Evolutionary conservation across 1,284 basidiomycete genomes (phyloP).

Genomic region (Leucoagaricus sp.): DNA sequence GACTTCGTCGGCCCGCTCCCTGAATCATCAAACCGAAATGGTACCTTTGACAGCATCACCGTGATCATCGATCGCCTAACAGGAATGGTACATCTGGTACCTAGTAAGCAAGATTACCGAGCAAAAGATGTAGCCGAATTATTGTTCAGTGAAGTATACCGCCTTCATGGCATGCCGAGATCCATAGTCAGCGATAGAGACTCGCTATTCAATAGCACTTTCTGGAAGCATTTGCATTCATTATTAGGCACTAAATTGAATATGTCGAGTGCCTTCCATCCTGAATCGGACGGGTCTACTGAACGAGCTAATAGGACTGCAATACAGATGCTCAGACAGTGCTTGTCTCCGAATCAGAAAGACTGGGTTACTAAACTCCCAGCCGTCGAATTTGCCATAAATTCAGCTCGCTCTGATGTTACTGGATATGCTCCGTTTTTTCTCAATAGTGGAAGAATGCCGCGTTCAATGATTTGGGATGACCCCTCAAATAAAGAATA

Average conservation of each 20-base stretch:
- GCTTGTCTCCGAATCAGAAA: conserved; percentile 31
- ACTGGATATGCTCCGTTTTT: too few relatives aligned
- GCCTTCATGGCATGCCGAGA: conserved; percentile 39
- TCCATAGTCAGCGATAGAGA: conserved; percentile 44
- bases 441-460: conserved; percentile 30
- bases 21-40: conserved; percentile 20
- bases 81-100: conserved; percentile 35
- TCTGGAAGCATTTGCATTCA: conserved; percentile 41
- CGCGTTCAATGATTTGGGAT: conserved; percentile 30
- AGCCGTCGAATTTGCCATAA: conserved; percentile 34
- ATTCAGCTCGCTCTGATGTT: too few relatives aligned
- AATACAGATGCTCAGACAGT: conserved; percentile 27
- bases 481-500: conserved; percentile 19
- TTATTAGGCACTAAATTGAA: conserved; percentile 29
- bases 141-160: conserved; percentile 36
- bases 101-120: conserved; percentile 29
- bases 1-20: conserved; percentile 35
- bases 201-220: conserved; percentile 40
- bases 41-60: conserved; percentile 20
- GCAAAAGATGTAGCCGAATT: conserved; percentile 39
- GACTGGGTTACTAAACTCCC: conserved; percentile 40
- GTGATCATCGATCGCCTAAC: conserved; percentile 39
- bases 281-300: conserved; percentile 42
- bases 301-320: conserved; percentile 39
- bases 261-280: conserved; percentile 47